A percentile compares a stretch with the other conserved stretches of the same genome.
phyloP scores from a whole-genome alignment of 306 rosid species.

The Lathyrus oleraceus region DNA sequence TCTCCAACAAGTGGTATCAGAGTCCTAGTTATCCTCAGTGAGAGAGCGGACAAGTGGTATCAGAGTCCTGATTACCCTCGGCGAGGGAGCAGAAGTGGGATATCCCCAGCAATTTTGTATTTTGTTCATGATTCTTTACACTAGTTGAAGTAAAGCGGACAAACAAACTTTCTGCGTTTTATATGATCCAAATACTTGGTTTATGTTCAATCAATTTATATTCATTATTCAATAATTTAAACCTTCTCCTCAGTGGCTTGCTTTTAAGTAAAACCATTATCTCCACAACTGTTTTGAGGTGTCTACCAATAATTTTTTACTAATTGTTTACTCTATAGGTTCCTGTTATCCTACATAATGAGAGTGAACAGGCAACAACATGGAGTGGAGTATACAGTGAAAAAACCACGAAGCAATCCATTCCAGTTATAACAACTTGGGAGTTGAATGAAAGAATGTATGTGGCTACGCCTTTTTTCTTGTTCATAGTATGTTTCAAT shows the following conservation, averaged over 20 bases:
- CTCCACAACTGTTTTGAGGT: constrained; percentile 3
- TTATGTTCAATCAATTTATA: neutral
- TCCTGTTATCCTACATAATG: constrained; percentile 77
- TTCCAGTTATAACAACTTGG: constrained; percentile 88
- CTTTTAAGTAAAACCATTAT: constrained; percentile 19
- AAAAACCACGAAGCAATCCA: constrained; percentile 73
- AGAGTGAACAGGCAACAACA: constrained; percentile 68
- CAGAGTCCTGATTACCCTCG: too few species aligned
- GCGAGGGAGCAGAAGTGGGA: too few species aligned
- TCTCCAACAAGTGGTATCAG: too few species aligned
- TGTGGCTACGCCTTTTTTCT: constrained; percentile 8
- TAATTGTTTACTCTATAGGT: constrained; percentile 48
- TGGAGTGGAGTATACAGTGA: constrained; percentile 86
- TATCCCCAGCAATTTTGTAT: neutral
- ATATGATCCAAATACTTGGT: neutral
- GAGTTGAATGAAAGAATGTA: constrained; percentile 95
- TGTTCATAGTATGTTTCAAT: constrained; percentile 18
- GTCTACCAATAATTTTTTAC: constrained; percentile 17
- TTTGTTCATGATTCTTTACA: neutral
- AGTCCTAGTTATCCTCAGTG: too few species aligned
- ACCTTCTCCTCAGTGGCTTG: neutral
- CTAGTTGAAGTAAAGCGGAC: neutral
- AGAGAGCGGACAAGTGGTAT: too few species aligned
- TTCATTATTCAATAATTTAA: neutral
- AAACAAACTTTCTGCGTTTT: neutral